Conservation (phyloP, 352 stramenopile species). For the Pythium diclinum region DNA sequence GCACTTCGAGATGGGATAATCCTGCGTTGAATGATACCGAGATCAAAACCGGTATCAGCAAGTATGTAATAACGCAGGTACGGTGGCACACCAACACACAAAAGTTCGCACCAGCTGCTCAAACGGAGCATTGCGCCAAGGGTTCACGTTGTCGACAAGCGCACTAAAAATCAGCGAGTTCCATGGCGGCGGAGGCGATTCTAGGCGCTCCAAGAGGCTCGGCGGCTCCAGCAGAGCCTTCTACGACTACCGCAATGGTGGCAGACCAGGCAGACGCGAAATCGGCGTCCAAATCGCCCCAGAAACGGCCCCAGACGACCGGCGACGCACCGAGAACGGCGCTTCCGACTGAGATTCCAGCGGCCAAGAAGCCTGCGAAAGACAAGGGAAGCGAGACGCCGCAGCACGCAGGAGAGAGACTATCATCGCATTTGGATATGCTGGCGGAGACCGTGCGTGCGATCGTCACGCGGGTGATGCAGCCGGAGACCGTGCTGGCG, state of each 20-base stretch:
- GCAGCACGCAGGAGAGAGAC: constrained; percentile 6
- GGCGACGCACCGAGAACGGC: background rate
- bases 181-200: constrained; percentile 9
- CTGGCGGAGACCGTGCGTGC: constrained; percentile 56
- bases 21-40: background rate
- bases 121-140: constrained; percentile 3
- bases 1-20: background rate
- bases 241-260: background rate
- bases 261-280: background rate
- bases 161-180: background rate
- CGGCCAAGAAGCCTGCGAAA: background rate
- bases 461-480: constrained; percentile 39
- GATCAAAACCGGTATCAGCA: background rate
- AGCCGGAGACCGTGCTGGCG: background rate
- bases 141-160: background rate
- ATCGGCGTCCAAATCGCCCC: constrained; percentile 12
- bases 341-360: background rate
- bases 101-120: constrained; percentile 26
- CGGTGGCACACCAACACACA: constrained; percentile 15
- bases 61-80: background rate
- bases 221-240: background rate
- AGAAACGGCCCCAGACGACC: constrained; percentile 8
- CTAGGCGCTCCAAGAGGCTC: background rate
- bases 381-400: background rate
- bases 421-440: constrained; percentile 50